Evolutionary conservation across 2,329 filamentous ascomycete species (phyloP), one percentile per base, ranked within the genome.

Genomic region (Phialemoniopsis sp.): DNA sequence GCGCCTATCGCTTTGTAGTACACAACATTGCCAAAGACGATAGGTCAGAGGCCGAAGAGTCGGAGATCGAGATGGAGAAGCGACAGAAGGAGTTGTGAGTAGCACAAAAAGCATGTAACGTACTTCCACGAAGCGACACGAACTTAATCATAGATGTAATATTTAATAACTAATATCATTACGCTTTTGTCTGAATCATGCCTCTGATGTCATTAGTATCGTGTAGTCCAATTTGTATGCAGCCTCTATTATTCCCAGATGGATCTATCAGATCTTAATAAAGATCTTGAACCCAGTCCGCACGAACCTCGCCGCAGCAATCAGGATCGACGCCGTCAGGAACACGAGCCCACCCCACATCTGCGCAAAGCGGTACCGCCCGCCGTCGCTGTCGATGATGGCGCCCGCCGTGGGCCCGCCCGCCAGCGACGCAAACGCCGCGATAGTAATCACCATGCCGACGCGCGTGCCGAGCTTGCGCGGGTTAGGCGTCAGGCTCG

Each of bases 21-120:
- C 64, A 60, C 32, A 65, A 66, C 21, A 66, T 67, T n/a, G 64
- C 63, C 13, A 70, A 73, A 33, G 78, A 81, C 47, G 77, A 79
- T 39, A 60, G 78, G 31, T 79, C 75, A 40, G 72, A 77, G 15
- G 65, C 68, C 31, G 77, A 80, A 41, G 73, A 73, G 16, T 64
- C 66, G 12, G 70, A 67, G 10, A 64, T 66, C 8, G 67, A 68
- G 44, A 13, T 26, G 2, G 39, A 6, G 14, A 13, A 14, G 12
- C 0, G 54, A 32, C 2, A 58, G 50, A 21, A 13, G 2, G 10
- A 21, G 17, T 34, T 26, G 21, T 26, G 10, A 26, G 6, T 6
- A 26, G 10, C 10, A 6, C 21, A 26, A 6, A 10, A 10, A 26
- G 10, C 21, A 26, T 10, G 10, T 26, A 26, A 10, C 21, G 6